These are phyloP conservation scores for Hanseniaspora opuntiae DNA, from an alignment of 805 yeast genomes.

Conservation along the genomic window DNA sequence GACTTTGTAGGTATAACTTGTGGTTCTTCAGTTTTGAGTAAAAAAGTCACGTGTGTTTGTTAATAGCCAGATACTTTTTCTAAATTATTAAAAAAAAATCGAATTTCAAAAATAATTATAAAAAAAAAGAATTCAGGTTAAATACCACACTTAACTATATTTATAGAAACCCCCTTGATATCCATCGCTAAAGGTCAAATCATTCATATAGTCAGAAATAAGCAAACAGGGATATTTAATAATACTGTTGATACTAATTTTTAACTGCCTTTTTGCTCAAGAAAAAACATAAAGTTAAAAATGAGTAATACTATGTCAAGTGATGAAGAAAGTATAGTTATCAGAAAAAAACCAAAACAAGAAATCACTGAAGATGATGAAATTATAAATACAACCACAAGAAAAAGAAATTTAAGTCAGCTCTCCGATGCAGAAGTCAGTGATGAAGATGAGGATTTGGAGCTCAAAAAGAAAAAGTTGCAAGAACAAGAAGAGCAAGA, in stretches of 20 bases:
- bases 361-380: slow-evolving; percentile 3
- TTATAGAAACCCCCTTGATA: no score
- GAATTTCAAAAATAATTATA: no score
- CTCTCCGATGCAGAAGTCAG: background rate
- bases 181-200: no score
- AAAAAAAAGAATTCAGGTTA: no score
- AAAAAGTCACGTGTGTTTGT: no score
- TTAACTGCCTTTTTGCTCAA: background rate
- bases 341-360: background rate
- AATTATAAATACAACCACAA: background rate
- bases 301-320: slow-evolving; percentile 1
- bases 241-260: no score
- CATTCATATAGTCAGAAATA: no score
- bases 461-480: background rate
- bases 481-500: background rate
- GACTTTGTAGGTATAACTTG: background rate
- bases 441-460: slow-evolving; percentile 5
- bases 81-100: no score
- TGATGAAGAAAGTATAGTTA: slow-evolving; percentile 4
- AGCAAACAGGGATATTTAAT: no score
- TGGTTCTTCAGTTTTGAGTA: no score
- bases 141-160: no score
- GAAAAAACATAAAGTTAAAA: background rate
- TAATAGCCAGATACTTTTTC: no score
- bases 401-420: background rate